Conservation (phyloP, 2,329 filamentous ascomycete species). For the Myriosclerotinia duriaeana region DNA sequence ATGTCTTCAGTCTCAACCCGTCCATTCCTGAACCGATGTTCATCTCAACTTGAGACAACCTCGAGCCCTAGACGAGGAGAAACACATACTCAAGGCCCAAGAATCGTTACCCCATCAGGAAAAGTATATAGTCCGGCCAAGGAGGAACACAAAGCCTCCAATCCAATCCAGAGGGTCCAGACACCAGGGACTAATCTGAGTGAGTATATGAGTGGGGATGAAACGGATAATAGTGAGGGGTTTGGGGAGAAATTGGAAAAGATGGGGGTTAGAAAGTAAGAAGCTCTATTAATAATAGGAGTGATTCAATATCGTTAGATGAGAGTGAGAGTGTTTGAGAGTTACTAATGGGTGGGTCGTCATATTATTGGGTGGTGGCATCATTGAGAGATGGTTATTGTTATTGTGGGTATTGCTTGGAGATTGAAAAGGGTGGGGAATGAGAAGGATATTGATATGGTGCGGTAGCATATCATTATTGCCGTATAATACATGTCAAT, state of each 20-base stretch:
- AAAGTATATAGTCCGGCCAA: conserved; percentile 11
- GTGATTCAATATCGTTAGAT: not conserved
- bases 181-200: not conserved
- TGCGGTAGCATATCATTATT: not conserved
- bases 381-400: not conserved
- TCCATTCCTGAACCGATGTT: not conserved
- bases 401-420: not conserved
- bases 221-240: conserved; percentile 21
- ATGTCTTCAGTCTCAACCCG: conserved; percentile 23
- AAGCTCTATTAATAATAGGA: too few species aligned
- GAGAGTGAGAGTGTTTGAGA: not conserved
- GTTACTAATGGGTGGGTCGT: too few species aligned
- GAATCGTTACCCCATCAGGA: conserved; percentile 13
- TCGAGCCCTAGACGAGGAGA: not conserved
- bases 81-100: not conserved
- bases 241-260: conserved; percentile 21
- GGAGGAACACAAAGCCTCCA: not conserved
- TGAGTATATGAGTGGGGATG: conserved; percentile 3
- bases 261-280: conserved; percentile 9
- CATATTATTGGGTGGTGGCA: not conserved
- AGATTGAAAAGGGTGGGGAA: too few species aligned
- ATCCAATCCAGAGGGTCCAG: conserved; percentile 8
- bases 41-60: not conserved
- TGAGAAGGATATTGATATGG: not conserved
- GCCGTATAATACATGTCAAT: not conserved